A percentile compares a stretch with the other conserved stretches of the same genome.
Conservation (phyloP, 2,329 filamentous ascomycete genomes). For the Colletotrichum spinosum region DNA sequence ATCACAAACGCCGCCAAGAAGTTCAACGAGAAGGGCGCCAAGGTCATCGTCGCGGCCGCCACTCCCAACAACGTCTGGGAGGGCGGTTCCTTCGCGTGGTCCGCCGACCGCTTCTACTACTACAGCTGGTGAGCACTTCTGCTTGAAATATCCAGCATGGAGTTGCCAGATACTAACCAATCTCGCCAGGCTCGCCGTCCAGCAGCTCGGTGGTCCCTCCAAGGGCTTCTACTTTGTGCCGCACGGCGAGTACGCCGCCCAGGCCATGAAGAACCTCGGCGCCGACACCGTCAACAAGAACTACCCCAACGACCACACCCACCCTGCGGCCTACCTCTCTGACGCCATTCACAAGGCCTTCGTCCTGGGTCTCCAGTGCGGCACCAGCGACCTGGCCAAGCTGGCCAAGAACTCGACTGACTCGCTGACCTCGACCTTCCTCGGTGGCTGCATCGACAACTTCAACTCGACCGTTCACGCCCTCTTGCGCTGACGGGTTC, state of each 20-base stretch:
- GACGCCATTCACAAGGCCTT: constrained; percentile 68
- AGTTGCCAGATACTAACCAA: neutral
- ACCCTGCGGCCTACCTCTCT: constrained; percentile 68
- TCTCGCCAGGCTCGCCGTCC: constrained; percentile 45
- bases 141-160: neutral
- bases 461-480: constrained; percentile 37
- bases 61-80: constrained; percentile 72
- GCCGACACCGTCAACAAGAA: constrained; percentile 60
- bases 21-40: constrained; percentile 68
- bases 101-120: constrained; percentile 64
- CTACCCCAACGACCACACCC: constrained; percentile 72
- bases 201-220: constrained; percentile 49
- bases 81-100: constrained; percentile 61
- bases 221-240: constrained; percentile 66
- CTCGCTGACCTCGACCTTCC: constrained; percentile 44
- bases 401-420: constrained; percentile 47
- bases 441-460: constrained; percentile 44
- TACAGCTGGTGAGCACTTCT: constrained; percentile 58
- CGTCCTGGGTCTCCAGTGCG: constrained; percentile 65
- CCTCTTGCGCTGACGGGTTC: constrained; percentile 27
- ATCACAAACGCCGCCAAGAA: constrained; percentile 66
- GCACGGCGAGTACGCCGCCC: constrained; percentile 69
- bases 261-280: constrained; percentile 64
- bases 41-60: constrained; percentile 68
- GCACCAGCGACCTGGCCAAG: constrained; percentile 53